These are phyloP conservation scores for Sporobolomyces pararoseus DNA, from an alignment of 768 basidiomycete genomes.

Conservation along the genomic window DNA sequence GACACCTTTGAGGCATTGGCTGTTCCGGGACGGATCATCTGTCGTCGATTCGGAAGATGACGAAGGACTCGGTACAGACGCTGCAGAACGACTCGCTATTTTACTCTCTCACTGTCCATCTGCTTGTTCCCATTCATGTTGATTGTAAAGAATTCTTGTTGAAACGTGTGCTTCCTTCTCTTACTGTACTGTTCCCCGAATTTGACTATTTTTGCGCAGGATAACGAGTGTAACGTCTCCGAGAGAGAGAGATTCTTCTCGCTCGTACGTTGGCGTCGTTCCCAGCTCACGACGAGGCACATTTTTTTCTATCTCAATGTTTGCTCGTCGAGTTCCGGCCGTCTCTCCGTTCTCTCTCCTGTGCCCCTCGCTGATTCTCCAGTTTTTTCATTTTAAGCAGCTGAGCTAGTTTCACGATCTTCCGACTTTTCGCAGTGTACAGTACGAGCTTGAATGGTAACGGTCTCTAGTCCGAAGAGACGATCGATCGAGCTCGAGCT, in stretches of 20 bases:
- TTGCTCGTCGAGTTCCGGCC: too few relatives aligned
- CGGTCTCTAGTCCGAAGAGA: too few relatives aligned
- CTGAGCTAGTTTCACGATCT: too few relatives aligned
- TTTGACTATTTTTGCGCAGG: background rate
- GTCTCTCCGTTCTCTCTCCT: too few relatives aligned
- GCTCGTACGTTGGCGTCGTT: too few relatives aligned
- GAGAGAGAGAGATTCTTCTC: too few relatives aligned
- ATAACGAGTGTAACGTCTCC: too few relatives aligned
- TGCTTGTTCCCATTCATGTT: slow-evolving; percentile 20
- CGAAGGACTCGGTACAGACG: background rate
- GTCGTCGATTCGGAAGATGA: background rate
- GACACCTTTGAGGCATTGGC: slow-evolving; percentile 23
- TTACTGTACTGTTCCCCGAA: background rate
- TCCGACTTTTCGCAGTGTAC: too few relatives aligned
- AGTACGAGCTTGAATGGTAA: too few relatives aligned
- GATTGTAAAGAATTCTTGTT: background rate
- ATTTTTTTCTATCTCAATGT: too few relatives aligned
- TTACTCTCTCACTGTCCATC: slow-evolving; percentile 15
- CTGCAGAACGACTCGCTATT: background rate
- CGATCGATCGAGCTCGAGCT: too few relatives aligned
- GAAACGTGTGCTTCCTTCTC: background rate
- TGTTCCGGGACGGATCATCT: slow-evolving; percentile 20
- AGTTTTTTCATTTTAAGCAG: background rate
- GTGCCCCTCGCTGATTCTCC: background rate
- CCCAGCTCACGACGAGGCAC: too few relatives aligned